Base-by-base conservation (phyloP, 176 grass and related monocot species). In the Elaeis guineensis region DNA sequence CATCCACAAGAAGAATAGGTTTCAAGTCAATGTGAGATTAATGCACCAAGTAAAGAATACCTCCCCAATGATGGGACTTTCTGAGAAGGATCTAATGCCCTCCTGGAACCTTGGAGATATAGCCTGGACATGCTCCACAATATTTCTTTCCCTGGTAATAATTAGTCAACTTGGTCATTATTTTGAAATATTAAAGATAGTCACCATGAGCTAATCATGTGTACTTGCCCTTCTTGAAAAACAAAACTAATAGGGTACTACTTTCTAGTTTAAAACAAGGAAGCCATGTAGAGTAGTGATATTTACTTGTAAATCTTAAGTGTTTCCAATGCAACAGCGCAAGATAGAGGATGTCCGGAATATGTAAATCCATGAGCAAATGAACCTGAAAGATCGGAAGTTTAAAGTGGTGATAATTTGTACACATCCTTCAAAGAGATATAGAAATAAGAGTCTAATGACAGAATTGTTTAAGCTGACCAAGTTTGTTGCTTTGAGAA, bases 281-380 rank as follows among this genome's bases (percentile, higher is more conserved):
- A 19, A 60, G 65, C 12, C 0, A 9, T 55, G 25, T 6, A 17
- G 17, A 28, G 1, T 25, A 29, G 51, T n/a, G 59, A 60, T 0
- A 55, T 59, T 23, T 77, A 89, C 93, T 77, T 74, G 30, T 98
- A 92, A 69, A 98, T 76, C 67, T 89, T 92, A 63, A 98, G 58
- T 21, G 93, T 78, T 84, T 98, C 93, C 60, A 98, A 54, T 28
- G 93, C 87, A 3, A 98, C 93, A 58, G 87, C 84, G 65, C 93
- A 98, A 16, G 87, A 73, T 26, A 91, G 81, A 44, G 93, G 93
- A 80, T 98, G 93, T 2, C 93, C 87, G 0, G 93, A 98, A 62
- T 92, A 92, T 28, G 93, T 98, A 77, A 98, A 98, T 29, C 93
- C 93, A 78, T 98, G 87, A 73, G 87, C 19, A 86, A 98, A 98